Evolutionary conservation across 306 rosid genomes (phyloP), one percentile per base, ranked within the genome.

Genomic region (Sesbania bispinosa): DNA sequence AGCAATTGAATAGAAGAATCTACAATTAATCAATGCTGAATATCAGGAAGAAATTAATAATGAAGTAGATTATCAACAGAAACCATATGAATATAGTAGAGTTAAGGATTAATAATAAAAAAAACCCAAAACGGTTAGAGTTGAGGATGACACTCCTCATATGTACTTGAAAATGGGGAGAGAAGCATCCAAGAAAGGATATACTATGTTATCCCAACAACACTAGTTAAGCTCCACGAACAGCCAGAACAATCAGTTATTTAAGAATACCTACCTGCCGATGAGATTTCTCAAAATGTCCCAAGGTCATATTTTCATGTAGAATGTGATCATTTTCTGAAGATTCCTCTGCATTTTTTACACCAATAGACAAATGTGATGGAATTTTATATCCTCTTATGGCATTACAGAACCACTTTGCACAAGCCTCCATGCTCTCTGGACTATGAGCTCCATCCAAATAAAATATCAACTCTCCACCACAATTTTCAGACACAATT

Each of bases 371-470:
- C 15, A 48, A 60, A 67, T 79, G 39, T 30, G 71, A 75, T 7
- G 81, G 18, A 54, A 60, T 61, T 39, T 76, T 75, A 58, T 75
- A 58, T 33, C 63, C 75, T 38, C 66, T 78, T 52, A 78, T 59
- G 4, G 83, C 89, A 47, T 73, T 53, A 36, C 80, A 80, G 33
- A 80, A 80, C 84, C 84, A 80, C 26, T 75, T 68, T 43, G 80
- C 84, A 54, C 84, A 80, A 75, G 79, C 90, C 59, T 86, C 95
- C 84, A 90, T 86, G 81, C 97, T 90, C 73, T 90, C 97, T 16
- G 97, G 92, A 81, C 92, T 90, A 69, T 88, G 97, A 83, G 95
- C 97, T 62, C 97, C 95, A 73, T 90, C 97, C 81, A 88, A 78
- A 77, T 88, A 90, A 83, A 90, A 88, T 76, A 83, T 62, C 75